phyloP scores from a whole-genome alignment of 805 yeast species.

The Cyberlindnera japonica region DNA sequence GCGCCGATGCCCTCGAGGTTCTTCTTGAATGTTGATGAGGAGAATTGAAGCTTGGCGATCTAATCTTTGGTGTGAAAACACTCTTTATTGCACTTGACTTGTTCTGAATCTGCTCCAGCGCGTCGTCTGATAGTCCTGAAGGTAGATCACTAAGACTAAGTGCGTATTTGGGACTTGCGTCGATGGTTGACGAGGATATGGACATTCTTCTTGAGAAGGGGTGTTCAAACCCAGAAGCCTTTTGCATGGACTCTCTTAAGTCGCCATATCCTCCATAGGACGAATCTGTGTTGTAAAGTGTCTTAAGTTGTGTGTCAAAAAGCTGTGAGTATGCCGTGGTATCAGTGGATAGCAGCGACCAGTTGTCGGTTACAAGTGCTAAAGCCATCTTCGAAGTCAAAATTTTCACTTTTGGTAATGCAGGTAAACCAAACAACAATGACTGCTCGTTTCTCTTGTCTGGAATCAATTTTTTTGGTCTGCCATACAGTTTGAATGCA shows the following conservation, averaged over 20 bases:
- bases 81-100: background rate
- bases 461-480: conserved; percentile 62
- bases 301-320: conserved; percentile 10
- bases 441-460: conserved; percentile 52
- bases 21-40: conserved; percentile 1
- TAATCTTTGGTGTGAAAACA: background rate
- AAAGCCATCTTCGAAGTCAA: conserved; percentile 27
- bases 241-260: conserved; percentile 4
- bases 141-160: conserved; percentile 13
- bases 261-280: conserved; percentile 13
- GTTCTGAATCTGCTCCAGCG: conserved; percentile 9
- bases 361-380: conserved; percentile 17
- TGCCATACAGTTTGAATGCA: conserved; percentile 66
- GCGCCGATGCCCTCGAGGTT: conserved; percentile 8
- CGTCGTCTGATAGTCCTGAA: conserved; percentile 10
- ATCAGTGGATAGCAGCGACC: conserved; percentile 11
- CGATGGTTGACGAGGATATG: conserved; percentile 2
- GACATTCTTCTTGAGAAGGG: conserved; percentile 14
- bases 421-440: conserved; percentile 68
- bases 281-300: conserved; percentile 5
- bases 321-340: background rate
- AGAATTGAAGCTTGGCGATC: conserved; percentile 3
- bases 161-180: conserved; percentile 12
- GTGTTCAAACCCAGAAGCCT: conserved; percentile 8
- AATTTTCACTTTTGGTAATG: conserved; percentile 64